Evolutionary conservation across 352 stramenopile genomes (phyloP), one percentile per base, ranked within the genome.

Genomic region (Globisporangium perplexum): DNA sequence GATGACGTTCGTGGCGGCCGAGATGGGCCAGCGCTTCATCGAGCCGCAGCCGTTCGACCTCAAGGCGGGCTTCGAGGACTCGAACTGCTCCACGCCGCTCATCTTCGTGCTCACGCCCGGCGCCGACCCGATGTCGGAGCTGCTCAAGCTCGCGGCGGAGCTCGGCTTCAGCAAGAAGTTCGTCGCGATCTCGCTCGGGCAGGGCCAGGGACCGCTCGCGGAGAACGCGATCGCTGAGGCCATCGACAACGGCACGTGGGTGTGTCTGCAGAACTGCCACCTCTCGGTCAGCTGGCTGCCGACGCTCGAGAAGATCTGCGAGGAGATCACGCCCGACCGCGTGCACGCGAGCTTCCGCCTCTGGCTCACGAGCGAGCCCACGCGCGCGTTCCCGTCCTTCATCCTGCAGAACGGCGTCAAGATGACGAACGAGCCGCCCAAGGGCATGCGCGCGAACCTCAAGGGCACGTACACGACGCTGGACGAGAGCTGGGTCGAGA

Each of bases 201-300:
- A 98, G 62, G 95, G 93, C 1, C 95, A 98, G 63, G 95, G 92
- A 0, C 74, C 88, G 0, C 88, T 98, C 4, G 95, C 95, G 0
- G 85, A 95, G 53, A 88, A 95, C 38, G 77, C 93, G 22, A 98
- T 98, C 53, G 83, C 92, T 1, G 88, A 98, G 35, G 95, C 89
- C 0, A 90, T 94, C 15, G 85, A 96, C 63, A 97, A 94, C 28
- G 95, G 87, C 38, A 93, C 88, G 15, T 98, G 95, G 95, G 93
- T 98, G 15, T 97, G 85, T 60, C 69, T 98, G 0, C 93, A 98
- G 72, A 98, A 98, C 61, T 98, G 93, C 56, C 95, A 98, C 60
- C 71, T 98, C 50, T 96, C 79, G 2, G 90, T 97, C 4, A 96
- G 79, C 30, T 98, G 95, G 95, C 73, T 98, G 28, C 94, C 95